Evolutionary conservation across 371 early-diverging fungal genomes (phyloP), one percentile per base, ranked within the genome.

Genomic region (Mortierella sp.): DNA sequence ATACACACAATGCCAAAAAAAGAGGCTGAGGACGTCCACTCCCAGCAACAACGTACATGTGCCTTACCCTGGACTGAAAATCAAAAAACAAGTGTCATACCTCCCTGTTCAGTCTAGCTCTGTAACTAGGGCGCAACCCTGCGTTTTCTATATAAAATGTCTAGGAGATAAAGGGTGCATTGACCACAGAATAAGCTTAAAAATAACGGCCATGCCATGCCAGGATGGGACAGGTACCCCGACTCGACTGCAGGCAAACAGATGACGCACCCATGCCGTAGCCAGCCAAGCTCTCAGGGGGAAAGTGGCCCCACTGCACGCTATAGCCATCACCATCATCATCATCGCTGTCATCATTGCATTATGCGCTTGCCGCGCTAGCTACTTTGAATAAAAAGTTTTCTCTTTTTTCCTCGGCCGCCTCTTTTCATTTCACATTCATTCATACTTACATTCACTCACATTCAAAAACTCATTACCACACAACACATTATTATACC

Each of bases 221-320:
- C 48, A 46, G 8, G 48, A 46, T 13, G 43, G 43, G 43, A 6
- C 43, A 40, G 13, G 26, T 57, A 14, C 31, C 34, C 26, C 11
- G 5, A n/a, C 28, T 11, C 54, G n/a, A 10, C 59, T 59, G 59
- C 59, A 59, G 6, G 31, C 59, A 16, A 31, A 31, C 28, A 31
- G 28, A 59, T 59, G 59, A 59, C 59, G 59, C 59, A 59, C 5
- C n/a, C 28, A 59, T 59, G 31, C 31, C 59, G 59, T 31, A 59
- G 26, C 28, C 48, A 46, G 48, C 13, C 48, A 13, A 13, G 48
- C 9, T 8, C 48, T 8, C 48, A 46, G 48, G 48, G 48, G 48
- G 13, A 46, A 46, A 46, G 48, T 13, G 48, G 48, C 13, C 48
- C 48, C 48, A 46, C 13, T 11, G 8, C 48, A 9, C 48, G 48